These are phyloP conservation scores for Calycina herbarum DNA, from an alignment of 2,329 filamentous ascomycete species.

Conservation along the genomic window DNA sequence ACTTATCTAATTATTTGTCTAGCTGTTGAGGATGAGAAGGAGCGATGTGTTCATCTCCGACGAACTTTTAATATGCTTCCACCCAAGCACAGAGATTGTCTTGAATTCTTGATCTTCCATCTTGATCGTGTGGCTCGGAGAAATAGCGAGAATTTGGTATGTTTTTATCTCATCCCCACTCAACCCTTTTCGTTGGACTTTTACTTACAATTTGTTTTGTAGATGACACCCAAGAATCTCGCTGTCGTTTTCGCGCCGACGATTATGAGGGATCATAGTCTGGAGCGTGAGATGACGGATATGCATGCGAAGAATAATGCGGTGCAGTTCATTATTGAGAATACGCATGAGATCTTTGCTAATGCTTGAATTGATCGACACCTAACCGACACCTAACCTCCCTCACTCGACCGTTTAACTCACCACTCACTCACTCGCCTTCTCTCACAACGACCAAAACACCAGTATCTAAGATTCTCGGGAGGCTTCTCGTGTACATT, in stretches of 20 bases:
- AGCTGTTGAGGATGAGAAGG: conserved; percentile 65
- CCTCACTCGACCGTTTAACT: background rate
- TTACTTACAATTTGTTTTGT: too few species aligned
- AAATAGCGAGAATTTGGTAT: conserved; percentile 79
- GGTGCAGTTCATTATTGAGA: conserved; percentile 90
- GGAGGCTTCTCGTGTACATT: conserved; percentile 19
- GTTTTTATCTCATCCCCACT: conserved; percentile 36
- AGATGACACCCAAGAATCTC: conserved; percentile 94
- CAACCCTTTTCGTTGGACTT: too few species aligned
- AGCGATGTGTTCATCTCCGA: conserved; percentile 70
- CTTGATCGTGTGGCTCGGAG: conserved; percentile 80
- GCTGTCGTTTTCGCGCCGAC: conserved; percentile 97
- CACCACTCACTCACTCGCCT: background rate
- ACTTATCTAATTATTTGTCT: conserved; percentile 30
- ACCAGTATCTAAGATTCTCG: conserved; percentile 12
- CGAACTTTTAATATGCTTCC: conserved; percentile 78
- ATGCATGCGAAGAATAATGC: conserved; percentile 91
- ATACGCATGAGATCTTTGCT: conserved; percentile 77
- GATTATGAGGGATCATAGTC: conserved; percentile 87
- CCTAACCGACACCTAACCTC: too few species aligned
- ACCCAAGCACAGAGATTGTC: conserved; percentile 78
- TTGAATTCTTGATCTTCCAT: conserved; percentile 94
- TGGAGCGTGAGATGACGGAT: conserved; percentile 94
- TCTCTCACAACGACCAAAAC: background rate
- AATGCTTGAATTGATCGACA: conserved; percentile 14